Evolutionary conservation across 75 land plant species (phyloP).

Genomic region (Selaginella moellendorffii): DNA sequence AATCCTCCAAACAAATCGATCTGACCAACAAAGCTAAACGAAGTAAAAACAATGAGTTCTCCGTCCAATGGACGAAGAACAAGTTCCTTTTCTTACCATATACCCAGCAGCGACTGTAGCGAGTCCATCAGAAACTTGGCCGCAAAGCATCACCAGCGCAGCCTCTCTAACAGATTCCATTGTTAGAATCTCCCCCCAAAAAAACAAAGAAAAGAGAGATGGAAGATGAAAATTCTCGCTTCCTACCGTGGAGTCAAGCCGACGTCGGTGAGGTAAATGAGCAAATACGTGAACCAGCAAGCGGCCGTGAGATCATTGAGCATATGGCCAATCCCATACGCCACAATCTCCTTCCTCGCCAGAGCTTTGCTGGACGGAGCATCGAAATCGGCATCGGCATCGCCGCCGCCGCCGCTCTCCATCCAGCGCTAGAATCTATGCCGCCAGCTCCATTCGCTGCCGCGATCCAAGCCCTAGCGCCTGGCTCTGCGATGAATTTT

Average conservation of each 20-base stretch:
- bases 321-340: constrained; percentile 87
- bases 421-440: too few relatives aligned
- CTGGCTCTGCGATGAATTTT: too few relatives aligned
- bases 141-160: constrained; percentile 79
- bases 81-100: constrained; percentile 70
- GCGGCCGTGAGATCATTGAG: constrained; percentile 93
- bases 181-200: background rate
- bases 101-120: constrained; percentile 70
- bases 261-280: constrained; percentile 79
- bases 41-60: too few relatives aligned
- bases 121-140: constrained; percentile 79
- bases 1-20: constrained; percentile 82
- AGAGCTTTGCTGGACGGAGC: constrained; percentile 29
- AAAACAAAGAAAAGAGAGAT: background rate
- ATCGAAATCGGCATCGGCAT: too few relatives aligned
- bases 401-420: too few relatives aligned
- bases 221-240: background rate
- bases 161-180: constrained; percentile 42
- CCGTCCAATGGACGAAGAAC: too few relatives aligned
- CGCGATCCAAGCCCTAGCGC: too few relatives aligned
- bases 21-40: constrained; percentile 20
- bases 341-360: constrained; percentile 38
- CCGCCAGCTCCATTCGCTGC: too few relatives aligned
- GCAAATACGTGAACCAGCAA: constrained; percentile 94
- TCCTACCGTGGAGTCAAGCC: constrained; percentile 67